Percentiles rank a stretch among this genome's conserved stretches.
Conservation (phyloP, 192 early-diverging fungal species). For the Backusella mclennaniae region DNA sequence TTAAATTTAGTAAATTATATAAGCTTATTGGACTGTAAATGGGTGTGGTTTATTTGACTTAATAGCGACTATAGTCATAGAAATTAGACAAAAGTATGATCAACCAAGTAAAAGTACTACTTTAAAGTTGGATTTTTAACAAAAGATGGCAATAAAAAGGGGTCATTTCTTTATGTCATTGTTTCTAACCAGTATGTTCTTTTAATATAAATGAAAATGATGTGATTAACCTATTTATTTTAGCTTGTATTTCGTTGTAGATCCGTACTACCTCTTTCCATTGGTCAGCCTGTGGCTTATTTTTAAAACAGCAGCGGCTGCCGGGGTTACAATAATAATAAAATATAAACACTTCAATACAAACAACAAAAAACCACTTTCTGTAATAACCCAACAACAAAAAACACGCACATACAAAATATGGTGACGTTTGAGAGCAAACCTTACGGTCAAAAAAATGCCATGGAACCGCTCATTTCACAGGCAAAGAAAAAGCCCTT, state of each 20-base stretch:
- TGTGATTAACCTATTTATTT: conserved; percentile 3
- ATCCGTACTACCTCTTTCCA: neutral
- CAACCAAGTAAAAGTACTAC: neutral
- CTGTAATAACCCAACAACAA: neutral
- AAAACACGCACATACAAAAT: neutral
- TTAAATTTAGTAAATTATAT: neutral
- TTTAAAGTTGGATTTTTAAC: neutral
- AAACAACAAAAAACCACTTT: neutral
- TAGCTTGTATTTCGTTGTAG: neutral
- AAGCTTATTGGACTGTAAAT: neutral
- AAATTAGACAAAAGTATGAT: neutral
- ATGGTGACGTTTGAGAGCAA: conserved; percentile 41
- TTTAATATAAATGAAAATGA: neutral
- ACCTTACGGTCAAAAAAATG: conserved; percentile 14
- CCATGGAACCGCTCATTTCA: neutral
- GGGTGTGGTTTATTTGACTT: neutral
- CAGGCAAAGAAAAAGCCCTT: conserved; percentile 51
- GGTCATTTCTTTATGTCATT: neutral
- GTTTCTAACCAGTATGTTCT: neutral
- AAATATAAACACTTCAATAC: neutral
- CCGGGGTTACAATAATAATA: neutral
- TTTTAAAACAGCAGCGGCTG: neutral
- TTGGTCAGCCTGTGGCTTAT: neutral
- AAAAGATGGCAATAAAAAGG: neutral
- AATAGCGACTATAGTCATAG: neutral